These are phyloP conservation scores for Globisporangium nodosum DNA, from an alignment of 352 stramenopile species.

Conservation along the genomic window DNA sequence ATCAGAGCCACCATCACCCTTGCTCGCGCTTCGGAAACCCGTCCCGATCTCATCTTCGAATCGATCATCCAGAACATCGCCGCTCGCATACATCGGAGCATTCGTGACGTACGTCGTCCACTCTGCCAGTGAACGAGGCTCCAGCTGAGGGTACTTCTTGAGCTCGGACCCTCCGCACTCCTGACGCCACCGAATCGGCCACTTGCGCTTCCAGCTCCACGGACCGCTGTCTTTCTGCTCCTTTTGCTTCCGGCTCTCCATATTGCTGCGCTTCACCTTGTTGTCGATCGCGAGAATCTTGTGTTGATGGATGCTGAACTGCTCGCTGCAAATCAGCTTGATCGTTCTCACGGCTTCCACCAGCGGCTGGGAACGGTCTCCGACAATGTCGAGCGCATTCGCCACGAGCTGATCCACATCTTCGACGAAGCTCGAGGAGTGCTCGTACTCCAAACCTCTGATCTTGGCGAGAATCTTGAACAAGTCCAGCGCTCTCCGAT, in stretches of 20 bases:
- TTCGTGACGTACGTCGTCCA: conserved; percentile 74
- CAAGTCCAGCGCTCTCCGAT: conserved; percentile 35
- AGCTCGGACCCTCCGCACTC: conserved; percentile 73
- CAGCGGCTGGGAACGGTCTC: conserved; percentile 50
- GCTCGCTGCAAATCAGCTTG: conserved; percentile 71
- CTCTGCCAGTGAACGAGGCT: conserved; percentile 61
- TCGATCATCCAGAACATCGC: conserved; percentile 42
- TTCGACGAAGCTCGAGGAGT: conserved; percentile 47
- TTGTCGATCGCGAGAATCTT: conserved; percentile 58
- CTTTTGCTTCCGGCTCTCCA: conserved; percentile 28
- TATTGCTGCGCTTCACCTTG: conserved; percentile 50
- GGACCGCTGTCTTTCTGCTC: conserved; percentile 22
- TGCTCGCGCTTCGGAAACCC: conserved; percentile 1
- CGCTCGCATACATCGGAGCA: conserved; percentile 58
- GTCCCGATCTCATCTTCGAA: conserved; percentile 4
- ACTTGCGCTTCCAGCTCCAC: conserved; percentile 35
- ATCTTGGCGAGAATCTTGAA: conserved; percentile 75
- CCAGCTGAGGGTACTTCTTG: conserved; percentile 49
- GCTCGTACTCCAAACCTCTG: conserved; percentile 61
- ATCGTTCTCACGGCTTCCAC: conserved; percentile 63
- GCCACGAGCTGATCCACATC: conserved; percentile 66
- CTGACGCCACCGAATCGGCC: conserved; percentile 69
- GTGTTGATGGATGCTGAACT: conserved; percentile 60
- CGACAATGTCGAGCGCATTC: conserved; percentile 57
- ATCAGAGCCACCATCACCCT: conserved; percentile 1